phyloP scores from a whole-genome alignment of 2,329 filamentous ascomycete species.

The Cercospora brassicicola region DNA sequence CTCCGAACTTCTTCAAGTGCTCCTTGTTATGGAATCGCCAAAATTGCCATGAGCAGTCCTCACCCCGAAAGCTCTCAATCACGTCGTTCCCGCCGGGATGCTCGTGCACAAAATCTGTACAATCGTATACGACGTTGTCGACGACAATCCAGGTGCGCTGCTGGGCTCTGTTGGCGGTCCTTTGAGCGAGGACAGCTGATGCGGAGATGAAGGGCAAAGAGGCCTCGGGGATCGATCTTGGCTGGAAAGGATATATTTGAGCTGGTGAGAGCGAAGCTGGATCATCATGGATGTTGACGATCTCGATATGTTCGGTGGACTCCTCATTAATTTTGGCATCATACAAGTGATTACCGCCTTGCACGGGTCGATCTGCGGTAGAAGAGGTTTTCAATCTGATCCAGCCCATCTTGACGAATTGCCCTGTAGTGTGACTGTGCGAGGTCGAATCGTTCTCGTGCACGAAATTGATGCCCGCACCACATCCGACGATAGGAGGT shows the following conservation, averaged over 20 bases:
- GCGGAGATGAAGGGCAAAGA: not conserved
- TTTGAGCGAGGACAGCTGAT: not conserved
- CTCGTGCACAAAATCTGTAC: conserved; percentile 7
- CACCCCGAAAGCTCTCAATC: conserved; percentile 4
- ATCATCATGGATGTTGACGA: not conserved
- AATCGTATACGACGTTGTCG: conserved; percentile 3
- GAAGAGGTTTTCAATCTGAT: not conserved
- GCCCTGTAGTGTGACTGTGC: not conserved
- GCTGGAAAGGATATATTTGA: not conserved
- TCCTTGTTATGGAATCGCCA: conserved; percentile 1
- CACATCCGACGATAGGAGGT: not conserved
- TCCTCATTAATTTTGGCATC: not conserved
- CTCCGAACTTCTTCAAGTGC: not conserved
- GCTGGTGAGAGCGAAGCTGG: not conserved
- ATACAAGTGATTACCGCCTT: not conserved
- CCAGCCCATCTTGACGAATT: not conserved
- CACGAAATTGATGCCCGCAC: not conserved
- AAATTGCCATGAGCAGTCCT: conserved; percentile 12
- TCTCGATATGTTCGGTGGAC: not conserved
- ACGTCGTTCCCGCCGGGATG: conserved; percentile 3
- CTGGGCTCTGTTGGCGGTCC: not conserved
- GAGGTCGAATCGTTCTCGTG: not conserved
- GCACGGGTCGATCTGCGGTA: not conserved
- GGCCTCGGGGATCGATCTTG: not conserved
- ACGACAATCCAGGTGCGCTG: conserved; percentile 1